phyloP scores from a whole-genome alignment of 257 asterid species.

The Avicennia marina region DNA sequence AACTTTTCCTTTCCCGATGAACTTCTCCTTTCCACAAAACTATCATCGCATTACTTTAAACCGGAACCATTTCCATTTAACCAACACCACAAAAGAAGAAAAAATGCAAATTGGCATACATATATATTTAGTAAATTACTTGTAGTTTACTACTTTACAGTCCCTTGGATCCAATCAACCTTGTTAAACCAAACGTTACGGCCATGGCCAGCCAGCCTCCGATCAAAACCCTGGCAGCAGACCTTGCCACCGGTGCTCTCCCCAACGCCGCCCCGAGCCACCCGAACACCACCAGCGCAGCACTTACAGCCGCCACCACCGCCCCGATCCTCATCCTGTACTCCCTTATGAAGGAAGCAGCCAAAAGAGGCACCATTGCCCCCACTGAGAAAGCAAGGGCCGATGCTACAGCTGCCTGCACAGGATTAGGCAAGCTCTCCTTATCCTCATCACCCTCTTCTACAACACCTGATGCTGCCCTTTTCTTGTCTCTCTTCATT shows the following conservation, averaged over 20 bases:
- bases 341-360: conserved; percentile 62
- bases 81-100: too few species aligned
- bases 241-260: conserved; percentile 44
- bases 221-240: conserved; percentile 56
- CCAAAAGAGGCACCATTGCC: conserved; percentile 73
- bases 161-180: conserved; percentile 60
- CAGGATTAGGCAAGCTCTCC: conserved; percentile 56
- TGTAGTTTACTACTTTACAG: too few species aligned
- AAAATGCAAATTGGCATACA: too few species aligned
- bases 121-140: too few species aligned
- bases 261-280: conserved; percentile 72
- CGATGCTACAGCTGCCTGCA: conserved; percentile 80
- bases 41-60: not conserved
- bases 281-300: conserved; percentile 64
- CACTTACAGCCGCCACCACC: conserved; percentile 53
- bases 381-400: conserved; percentile 65
- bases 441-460: conserved; percentile 4
- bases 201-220: conserved; percentile 97
- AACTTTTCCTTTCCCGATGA: not conserved
- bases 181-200: conserved; percentile 70
- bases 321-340: conserved; percentile 57
- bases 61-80: not conserved
- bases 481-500: conserved; percentile 35
- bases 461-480: conserved; percentile 8
- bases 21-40: too few species aligned